A percentile compares a stretch with the other conserved stretches of the same genome.
Conservation (phyloP, 768 basidiomycete genomes). For the Rhodosporidiobolus sp. region DNA sequence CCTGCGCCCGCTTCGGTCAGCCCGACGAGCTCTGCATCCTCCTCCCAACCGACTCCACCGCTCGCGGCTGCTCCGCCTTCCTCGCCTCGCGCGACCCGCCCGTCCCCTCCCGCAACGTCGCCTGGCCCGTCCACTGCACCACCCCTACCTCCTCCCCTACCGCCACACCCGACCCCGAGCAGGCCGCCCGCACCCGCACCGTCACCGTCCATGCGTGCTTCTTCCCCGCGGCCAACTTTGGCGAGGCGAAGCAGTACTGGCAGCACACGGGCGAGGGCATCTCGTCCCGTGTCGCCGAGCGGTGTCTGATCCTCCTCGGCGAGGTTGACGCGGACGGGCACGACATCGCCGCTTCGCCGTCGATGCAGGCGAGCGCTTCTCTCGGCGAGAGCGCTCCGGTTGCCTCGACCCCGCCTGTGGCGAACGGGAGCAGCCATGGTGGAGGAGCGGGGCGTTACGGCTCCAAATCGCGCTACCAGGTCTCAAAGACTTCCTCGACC, state of each 20-base stretch:
- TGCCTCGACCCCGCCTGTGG: not conserved
- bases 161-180: constrained; percentile 5
- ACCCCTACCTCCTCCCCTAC: constrained; percentile 37
- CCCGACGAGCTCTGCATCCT: constrained; percentile 73
- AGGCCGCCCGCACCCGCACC: constrained; percentile 18
- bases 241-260: constrained; percentile 87
- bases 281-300: constrained; percentile 79
- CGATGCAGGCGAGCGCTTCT: constrained; percentile 6
- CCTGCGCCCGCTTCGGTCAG: constrained; percentile 71
- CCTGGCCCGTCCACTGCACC: constrained; percentile 59
- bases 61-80: constrained; percentile 72
- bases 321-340: constrained; percentile 45
- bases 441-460: constrained; percentile 12
- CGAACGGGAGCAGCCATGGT: not conserved
- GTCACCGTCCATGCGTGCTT: constrained; percentile 77
- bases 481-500: constrained; percentile 21
- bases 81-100: constrained; percentile 57
- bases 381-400: not conserved
- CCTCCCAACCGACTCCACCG: constrained; percentile 68
- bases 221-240: constrained; percentile 62
- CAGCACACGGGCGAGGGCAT: constrained; percentile 90
- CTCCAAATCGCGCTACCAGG: constrained; percentile 34
- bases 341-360: not conserved
- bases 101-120: constrained; percentile 66
- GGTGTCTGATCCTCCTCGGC: constrained; percentile 69